These are phyloP conservation scores for Lachancea fermentati DNA, from an alignment of 805 yeast species.

Conservation along the genomic window DNA sequence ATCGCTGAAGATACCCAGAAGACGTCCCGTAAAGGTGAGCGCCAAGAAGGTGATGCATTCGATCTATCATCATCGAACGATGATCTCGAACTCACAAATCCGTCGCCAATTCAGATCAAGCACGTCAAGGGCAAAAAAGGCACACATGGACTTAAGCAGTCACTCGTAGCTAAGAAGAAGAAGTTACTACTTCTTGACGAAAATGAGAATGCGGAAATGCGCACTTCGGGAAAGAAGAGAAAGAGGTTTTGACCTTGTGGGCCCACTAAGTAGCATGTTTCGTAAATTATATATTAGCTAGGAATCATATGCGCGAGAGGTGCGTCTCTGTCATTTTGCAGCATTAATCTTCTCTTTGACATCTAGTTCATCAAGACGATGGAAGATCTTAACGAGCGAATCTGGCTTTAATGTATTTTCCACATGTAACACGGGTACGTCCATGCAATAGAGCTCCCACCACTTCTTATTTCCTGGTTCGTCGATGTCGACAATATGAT, in stretches of 20 bases:
- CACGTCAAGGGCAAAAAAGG: constrained; percentile 13
- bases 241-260: constrained; percentile 8
- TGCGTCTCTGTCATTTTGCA: constrained; percentile 1
- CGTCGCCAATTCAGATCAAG: constrained; percentile 26
- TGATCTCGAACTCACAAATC: constrained; percentile 29
- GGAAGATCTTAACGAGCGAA: constrained; percentile 60
- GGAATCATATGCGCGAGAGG: not conserved
- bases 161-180: constrained; percentile 19
- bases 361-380: constrained; percentile 52
- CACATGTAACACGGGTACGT: constrained; percentile 72
- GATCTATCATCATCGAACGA: constrained; percentile 30
- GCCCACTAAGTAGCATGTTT: too few species aligned
- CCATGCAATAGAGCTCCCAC: constrained; percentile 71
- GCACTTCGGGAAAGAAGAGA: constrained; percentile 19
- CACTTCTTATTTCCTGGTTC: constrained; percentile 53
- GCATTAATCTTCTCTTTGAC: constrained; percentile 44
- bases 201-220: constrained; percentile 8
- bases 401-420: constrained; percentile 40
- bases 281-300: too few species aligned
- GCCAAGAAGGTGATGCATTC: constrained; percentile 23
- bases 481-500: constrained; percentile 51
- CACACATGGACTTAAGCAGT: constrained; percentile 5
- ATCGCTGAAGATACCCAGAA: not conserved
- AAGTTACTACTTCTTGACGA: constrained; percentile 31
- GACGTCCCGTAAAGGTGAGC: not conserved